Evolutionary conservation across 1,284 basidiomycete genomes (phyloP), one percentile per base, ranked within the genome.

Genomic region (Austroboletus novae-zelandiae): DNA sequence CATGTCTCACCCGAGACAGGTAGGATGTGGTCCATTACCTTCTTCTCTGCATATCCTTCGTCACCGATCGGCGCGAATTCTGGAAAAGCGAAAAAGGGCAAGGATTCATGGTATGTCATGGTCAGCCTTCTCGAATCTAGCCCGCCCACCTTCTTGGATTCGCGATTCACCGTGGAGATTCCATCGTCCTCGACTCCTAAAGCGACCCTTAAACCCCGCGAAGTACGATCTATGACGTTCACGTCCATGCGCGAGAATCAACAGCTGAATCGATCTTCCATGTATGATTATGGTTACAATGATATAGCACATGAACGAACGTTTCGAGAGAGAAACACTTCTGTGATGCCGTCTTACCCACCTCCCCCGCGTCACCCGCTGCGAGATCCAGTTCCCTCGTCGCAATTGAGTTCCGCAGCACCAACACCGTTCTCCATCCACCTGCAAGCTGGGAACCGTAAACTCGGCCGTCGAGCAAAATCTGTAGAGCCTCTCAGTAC

Each of bases 101-200:
- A 57, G 64, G 41, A 80, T 3, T 69, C 76, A 27, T 88, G 84
- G 84, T 74, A 78, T 44, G 67, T 81, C 47, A 64, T 71, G 20
- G 71, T 88, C 1, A 70, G 73, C 4, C 86, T 2, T 65, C 13
- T 40, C 3, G 62, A 64, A 32, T 45, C 55, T 5, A 62, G 62
- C 40, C 32, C 35, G 18, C 60, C 62, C 23, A 61, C 60, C 14
- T 64, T 50, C 39, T 52, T 64, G 31, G 48, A 58, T 43, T 58
- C 55, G 17, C 36, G 36, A 27, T 45, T 61, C 13, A 35, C 62
- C 15, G 47, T 64, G 32, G 47, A 52, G 3, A 13, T 23, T 14
- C 34, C 37, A 11, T 30, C 44, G n/a, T 30, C 39, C 15, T n/a
- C 13, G 18, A 29, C 17, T 13, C 14, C 42, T 4, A 8, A 40